These are phyloP conservation scores for Colletotrichum caudatum DNA, from an alignment of 2,329 filamentous ascomycete species.

Conservation along the genomic window DNA sequence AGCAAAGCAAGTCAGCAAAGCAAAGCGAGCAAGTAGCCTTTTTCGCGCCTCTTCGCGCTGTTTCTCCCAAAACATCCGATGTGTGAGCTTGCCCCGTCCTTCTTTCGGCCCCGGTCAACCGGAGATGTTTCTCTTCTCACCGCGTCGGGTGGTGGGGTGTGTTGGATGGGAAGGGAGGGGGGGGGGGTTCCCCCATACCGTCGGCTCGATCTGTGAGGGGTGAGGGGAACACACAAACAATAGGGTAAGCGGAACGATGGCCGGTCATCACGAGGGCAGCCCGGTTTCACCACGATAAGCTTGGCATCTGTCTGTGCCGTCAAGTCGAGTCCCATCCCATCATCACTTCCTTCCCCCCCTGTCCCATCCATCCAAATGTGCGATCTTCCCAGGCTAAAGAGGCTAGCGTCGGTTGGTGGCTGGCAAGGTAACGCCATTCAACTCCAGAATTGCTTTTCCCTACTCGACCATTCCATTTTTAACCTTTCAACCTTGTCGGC, in stretches of 20 bases:
- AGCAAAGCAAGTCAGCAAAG: conserved; percentile 4
- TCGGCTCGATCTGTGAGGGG: conserved; percentile 11
- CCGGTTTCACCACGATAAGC: conserved; percentile 6
- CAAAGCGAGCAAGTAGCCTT: neutral
- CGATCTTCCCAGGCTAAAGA: neutral
- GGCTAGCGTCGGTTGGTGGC: conserved; percentile 17
- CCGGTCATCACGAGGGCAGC: conserved; percentile 24
- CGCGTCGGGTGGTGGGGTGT: conserved; percentile 4
- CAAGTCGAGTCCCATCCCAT: neutral
- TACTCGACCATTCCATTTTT: conserved; percentile 7
- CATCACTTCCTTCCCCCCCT: neutral
- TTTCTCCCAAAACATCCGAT: conserved; percentile 33
- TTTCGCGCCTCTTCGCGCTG: neutral
- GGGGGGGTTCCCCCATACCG: conserved; percentile 14
- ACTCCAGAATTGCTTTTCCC: conserved; percentile 25
- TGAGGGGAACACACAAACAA: conserved; percentile 3
- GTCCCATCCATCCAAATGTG: neutral
- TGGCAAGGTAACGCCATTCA: conserved; percentile 21
- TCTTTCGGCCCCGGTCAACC: neutral
- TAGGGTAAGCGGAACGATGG: conserved; percentile 5
- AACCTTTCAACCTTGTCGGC: conserved; percentile 17
- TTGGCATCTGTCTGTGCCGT: conserved; percentile 10
- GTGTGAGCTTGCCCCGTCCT: conserved; percentile 17
- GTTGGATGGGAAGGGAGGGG: no score
- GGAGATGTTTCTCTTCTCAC: neutral